Evolutionary conservation across 805 yeast species (phyloP), one percentile per base, ranked within the genome.

Genomic region (Grigorovia yakushimaensis): DNA sequence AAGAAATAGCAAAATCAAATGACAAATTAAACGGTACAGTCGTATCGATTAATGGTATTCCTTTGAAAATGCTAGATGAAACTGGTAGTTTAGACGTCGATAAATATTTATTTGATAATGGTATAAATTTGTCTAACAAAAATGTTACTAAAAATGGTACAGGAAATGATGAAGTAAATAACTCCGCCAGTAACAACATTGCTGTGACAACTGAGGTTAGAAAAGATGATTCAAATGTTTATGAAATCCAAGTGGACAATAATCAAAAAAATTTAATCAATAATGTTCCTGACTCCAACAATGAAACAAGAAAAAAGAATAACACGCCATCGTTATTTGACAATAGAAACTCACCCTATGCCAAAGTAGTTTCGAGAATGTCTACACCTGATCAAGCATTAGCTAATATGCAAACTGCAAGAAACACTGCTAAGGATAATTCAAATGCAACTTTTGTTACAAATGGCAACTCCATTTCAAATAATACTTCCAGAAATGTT

Each of bases 61-160:
- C 87, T 3, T 64, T 81, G 19, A 66, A 82, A 39, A 75, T 85
- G 86, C 71, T 85, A 30, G 88, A 82, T 47, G 87, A 88, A 9
- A 85, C 91, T 0, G 95, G 95, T 4, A 80, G 87, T 50, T 72
- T 80, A 10, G 68, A 60, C 13, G n/a, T 42, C 18, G 49, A 49
- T 37, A 43, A 42, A 4, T 21, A 36, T 18, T 33, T 45, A 21
- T 41, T 47, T n/a, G 17, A 17, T 33, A n/a, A 8, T 33, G 18
- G 17, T 13, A 33, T 13, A 4, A 13, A 33, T 8, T 15, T 33
- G n/a, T 6, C 13, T 15, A 15, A 3, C 7, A n/a, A 33, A 13
- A 15, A 33, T 33, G 17, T 11, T 4, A 15, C 17, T 3, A 13
- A 21, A 10, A n/a, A 18, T 20, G n/a, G n/a, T 23, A 9, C 35